Percentiles rank a stretch among this genome's conserved stretches.
phyloP scores from a whole-genome alignment of 495 filamentous ascomycete species.

The Lichina pygmaea region DNA sequence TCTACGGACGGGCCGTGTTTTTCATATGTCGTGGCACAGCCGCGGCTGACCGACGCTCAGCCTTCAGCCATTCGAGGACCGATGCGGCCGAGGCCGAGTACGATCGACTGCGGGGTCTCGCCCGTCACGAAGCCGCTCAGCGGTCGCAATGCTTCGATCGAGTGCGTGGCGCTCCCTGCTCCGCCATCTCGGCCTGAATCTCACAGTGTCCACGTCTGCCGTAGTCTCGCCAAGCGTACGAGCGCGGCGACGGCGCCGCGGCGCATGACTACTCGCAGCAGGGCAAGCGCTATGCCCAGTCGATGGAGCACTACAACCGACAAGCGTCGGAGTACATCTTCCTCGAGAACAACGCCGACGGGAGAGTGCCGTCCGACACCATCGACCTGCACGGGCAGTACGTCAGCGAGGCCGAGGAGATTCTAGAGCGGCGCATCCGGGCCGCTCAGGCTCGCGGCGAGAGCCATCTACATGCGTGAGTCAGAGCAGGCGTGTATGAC shows the following conservation, averaged over 20 bases:
- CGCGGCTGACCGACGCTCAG: slow-evolving; percentile 15
- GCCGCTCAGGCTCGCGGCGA: slow-evolving; percentile 44
- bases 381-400: slow-evolving; percentile 89
- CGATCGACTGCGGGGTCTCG: slow-evolving; percentile 67
- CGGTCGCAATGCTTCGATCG: slow-evolving; percentile 46
- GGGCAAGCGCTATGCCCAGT: slow-evolving; percentile 53
- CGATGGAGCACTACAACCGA: slow-evolving; percentile 60
- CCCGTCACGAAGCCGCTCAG: slow-evolving; percentile 49
- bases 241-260: slow-evolving; percentile 43
- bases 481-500: background rate
- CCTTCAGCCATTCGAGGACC: slow-evolving; percentile 54
- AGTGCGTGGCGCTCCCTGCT: slow-evolving; percentile 16
- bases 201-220: background rate
- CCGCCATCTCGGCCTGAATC: background rate
- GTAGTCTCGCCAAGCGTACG: slow-evolving; percentile 57
- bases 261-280: slow-evolving; percentile 65
- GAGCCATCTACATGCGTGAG: slow-evolving; percentile 47
- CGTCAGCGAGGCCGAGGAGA: slow-evolving; percentile 80
- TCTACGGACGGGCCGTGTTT: background rate
- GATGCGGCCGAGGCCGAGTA: slow-evolving; percentile 58
- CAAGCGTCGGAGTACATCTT: slow-evolving; percentile 88
- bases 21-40: slow-evolving; percentile 1
- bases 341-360: slow-evolving; percentile 61
- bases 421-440: slow-evolving; percentile 56
- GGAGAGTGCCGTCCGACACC: slow-evolving; percentile 43